A percentile compares a stretch with the other conserved stretches of the same genome.
Conservation (phyloP, 108 stramenopile genomes). For the Cyclotella baltica region DNA sequence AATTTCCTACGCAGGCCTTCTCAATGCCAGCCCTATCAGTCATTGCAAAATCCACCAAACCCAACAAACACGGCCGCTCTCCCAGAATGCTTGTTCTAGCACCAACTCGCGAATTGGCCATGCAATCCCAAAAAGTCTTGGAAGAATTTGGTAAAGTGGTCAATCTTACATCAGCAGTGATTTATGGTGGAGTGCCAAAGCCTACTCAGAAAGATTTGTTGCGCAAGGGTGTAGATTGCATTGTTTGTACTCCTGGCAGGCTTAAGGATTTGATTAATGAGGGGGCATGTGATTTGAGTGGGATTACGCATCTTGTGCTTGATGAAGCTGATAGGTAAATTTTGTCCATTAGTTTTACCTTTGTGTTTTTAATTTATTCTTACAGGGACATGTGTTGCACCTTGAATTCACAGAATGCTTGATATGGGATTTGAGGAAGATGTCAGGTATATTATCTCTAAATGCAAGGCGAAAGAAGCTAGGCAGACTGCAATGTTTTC, state of each 20-base stretch:
- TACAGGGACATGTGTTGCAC: too few species aligned
- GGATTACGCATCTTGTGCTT: slow-evolving; percentile 87
- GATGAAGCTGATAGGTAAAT: slow-evolving; percentile 94
- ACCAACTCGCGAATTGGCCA: slow-evolving; percentile 98
- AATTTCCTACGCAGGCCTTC: slow-evolving; percentile 86
- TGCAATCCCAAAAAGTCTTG: slow-evolving; percentile 94
- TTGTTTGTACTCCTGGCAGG: slow-evolving; percentile 98
- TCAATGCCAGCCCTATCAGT: slow-evolving; percentile 88
- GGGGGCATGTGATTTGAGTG: slow-evolving; percentile 76
- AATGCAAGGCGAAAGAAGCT: slow-evolving; percentile 63
- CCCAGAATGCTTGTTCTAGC: slow-evolving; percentile 96
- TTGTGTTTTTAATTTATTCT: too few species aligned
- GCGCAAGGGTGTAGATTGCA: slow-evolving; percentile 78
- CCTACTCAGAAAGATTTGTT: slow-evolving; percentile 81
- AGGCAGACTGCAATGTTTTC: slow-evolving; percentile 98
- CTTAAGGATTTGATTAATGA: slow-evolving; percentile 95
- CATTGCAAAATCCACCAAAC: slow-evolving; percentile 57
- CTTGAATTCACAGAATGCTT: slow-evolving; percentile 37
- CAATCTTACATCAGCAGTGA: slow-evolving; percentile 77
- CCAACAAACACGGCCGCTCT: slow-evolving; percentile 33
- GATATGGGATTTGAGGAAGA: slow-evolving; percentile 84
- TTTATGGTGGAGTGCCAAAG: slow-evolving; percentile 98
- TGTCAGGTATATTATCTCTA: slow-evolving; percentile 79
- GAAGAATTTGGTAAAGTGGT: slow-evolving; percentile 88
- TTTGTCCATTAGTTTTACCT: slow-evolving; percentile 46